These are phyloP conservation scores for Aureobasidium namibiae DNA, from an alignment of 2,329 filamentous ascomycete genomes.

Conservation along the genomic window DNA sequence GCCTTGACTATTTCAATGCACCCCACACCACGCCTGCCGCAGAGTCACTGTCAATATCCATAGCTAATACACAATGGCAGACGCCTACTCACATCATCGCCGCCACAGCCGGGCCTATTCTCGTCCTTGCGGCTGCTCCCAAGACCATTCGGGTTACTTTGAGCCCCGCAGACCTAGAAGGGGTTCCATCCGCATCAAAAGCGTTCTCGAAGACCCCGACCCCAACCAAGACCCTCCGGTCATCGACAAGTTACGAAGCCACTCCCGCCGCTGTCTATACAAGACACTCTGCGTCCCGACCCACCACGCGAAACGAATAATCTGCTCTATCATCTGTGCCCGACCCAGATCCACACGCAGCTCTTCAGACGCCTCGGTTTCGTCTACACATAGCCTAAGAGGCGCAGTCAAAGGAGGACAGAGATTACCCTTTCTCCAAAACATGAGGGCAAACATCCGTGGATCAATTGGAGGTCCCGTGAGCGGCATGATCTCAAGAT, in stretches of 20 bases:
- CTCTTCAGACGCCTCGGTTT: conserved; percentile 22
- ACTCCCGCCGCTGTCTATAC: background rate
- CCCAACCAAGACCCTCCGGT: background rate
- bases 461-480: conserved; percentile 33
- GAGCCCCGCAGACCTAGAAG: conserved; percentile 9
- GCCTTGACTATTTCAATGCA: background rate
- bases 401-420: background rate
- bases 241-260: background rate
- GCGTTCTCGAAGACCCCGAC: background rate
- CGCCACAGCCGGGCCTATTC: background rate
- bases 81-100: background rate
- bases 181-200: conserved; percentile 11
- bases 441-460: conserved; percentile 32
- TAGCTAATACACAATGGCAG: conserved; percentile 9
- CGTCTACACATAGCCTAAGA: background rate
- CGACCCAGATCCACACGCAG: conserved; percentile 6
- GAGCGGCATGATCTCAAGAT: conserved; percentile 31
- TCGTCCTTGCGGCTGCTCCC: background rate
- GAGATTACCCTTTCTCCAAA: background rate
- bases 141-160: background rate
- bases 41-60: background rate
- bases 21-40: background rate
- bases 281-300: conserved; percentile 43
- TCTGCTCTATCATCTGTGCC: conserved; percentile 31
- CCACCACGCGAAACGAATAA: conserved; percentile 42